Percentiles rank a stretch among this genome's conserved stretches.
Conservation (phyloP, 352 stramenopile species). For the Pythium periplocum region DNA sequence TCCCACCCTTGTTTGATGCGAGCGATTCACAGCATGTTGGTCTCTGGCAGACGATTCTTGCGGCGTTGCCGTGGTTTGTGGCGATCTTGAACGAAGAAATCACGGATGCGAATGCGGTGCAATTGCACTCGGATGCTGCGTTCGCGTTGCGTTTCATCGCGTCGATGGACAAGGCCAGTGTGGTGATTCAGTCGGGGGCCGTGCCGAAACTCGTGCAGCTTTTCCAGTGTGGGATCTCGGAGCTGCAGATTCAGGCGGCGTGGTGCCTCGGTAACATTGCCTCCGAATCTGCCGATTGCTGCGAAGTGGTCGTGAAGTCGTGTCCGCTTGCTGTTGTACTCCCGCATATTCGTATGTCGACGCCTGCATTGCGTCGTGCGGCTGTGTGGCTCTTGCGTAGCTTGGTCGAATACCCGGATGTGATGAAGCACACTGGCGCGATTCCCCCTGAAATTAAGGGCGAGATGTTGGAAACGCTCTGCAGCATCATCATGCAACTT, state of each 20-base stretch:
- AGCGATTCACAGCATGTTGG: conserved; percentile 77
- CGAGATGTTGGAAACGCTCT: conserved; percentile 68
- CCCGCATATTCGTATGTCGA: conserved; percentile 83
- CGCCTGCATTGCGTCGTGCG: conserved; percentile 62
- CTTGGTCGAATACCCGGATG: conserved; percentile 78
- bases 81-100: conserved; percentile 70
- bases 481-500: conserved; percentile 76
- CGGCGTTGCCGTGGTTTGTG: conserved; percentile 78
- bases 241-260: conserved; percentile 83
- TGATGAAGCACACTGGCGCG: conserved; percentile 47
- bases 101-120: conserved; percentile 49
- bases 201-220: conserved; percentile 78
- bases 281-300: conserved; percentile 66
- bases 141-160: conserved; percentile 86
- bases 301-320: conserved; percentile 62
- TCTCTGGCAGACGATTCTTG: conserved; percentile 75
- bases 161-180: conserved; percentile 81
- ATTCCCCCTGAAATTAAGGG: conserved; percentile 49
- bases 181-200: conserved; percentile 67
- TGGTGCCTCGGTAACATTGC: conserved; percentile 87
- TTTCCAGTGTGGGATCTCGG: conserved; percentile 82
- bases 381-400: conserved; percentile 81
- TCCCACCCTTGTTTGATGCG: conserved; percentile 81
- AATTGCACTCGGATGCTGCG: conserved; percentile 81
- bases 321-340: conserved; percentile 69